Percentiles rank a stretch among this genome's conserved stretches.
Evolutionary conservation across 2,329 filamentous ascomycete species (phyloP).

Genomic region (Fusarium zealandicum): DNA sequence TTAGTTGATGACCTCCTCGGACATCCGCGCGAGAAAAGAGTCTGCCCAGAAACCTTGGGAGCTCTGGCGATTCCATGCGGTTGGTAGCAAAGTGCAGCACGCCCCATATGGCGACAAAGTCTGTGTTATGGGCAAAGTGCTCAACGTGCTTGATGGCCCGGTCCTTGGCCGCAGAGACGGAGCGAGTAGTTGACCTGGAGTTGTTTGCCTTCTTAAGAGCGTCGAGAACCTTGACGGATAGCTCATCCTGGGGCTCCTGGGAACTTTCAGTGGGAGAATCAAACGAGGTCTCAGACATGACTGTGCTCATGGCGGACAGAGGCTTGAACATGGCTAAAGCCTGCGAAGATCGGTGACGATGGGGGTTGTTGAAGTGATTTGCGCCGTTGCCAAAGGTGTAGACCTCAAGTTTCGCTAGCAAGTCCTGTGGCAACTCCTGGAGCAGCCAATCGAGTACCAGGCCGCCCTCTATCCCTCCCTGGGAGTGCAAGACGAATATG

Average conservation of each 20-base stretch:
- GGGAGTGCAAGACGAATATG: slow-evolving; percentile 77
- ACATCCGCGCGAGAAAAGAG: slow-evolving; percentile 63
- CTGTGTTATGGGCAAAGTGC: slow-evolving; percentile 77
- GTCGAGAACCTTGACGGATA: slow-evolving; percentile 18
- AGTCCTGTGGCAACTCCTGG: slow-evolving; percentile 71
- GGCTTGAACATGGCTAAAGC: slow-evolving; percentile 45
- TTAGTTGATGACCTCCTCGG: slow-evolving; percentile 64
- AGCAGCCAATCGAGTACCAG: slow-evolving; percentile 80
- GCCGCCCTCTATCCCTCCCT: slow-evolving; percentile 77
- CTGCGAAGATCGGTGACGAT: slow-evolving; percentile 58
- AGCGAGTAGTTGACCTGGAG: slow-evolving; percentile 46
- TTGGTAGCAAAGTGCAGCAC: slow-evolving; percentile 71
- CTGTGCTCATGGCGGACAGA: slow-evolving; percentile 44
- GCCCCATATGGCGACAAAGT: slow-evolving; percentile 79
- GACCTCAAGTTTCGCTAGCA: slow-evolving; percentile 74
- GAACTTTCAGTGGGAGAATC: slow-evolving; percentile 34
- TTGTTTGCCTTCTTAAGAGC: slow-evolving; percentile 37
- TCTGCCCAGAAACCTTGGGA: slow-evolving; percentile 67
- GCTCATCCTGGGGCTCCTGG: slow-evolving; percentile 28
- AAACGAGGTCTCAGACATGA: slow-evolving; percentile 49
- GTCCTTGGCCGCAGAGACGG: slow-evolving; percentile 50
- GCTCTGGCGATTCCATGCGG: slow-evolving; percentile 48
- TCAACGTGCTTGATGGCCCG: slow-evolving; percentile 74
- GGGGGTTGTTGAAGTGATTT: slow-evolving; percentile 83
- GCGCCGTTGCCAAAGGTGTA: slow-evolving; percentile 82